Base-by-base conservation (phyloP, 139 green algal genomes). In the Desmodesmus armatus region DNA sequence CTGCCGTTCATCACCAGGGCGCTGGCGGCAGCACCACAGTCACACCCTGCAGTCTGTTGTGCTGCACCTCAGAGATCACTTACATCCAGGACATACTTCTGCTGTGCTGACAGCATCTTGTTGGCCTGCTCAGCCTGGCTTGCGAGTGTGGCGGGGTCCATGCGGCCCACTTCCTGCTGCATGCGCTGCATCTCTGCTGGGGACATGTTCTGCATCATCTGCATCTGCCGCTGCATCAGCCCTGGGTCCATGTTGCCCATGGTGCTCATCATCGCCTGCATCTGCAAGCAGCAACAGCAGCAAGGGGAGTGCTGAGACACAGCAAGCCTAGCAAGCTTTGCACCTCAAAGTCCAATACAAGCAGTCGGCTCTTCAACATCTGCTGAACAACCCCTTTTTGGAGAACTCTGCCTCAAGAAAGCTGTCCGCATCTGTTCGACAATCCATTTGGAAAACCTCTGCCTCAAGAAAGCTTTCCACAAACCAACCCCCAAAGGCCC, bases 51-150 rank as follows among this genome's bases (percentile, higher is more conserved):
- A n/a, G n/a, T n/a, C n/a, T n/a, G n/a, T n/a, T n/a, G n/a, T n/a
- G n/a, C n/a, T n/a, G n/a, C n/a, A n/a, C n/a, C n/a, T n/a, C n/a
- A n/a, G n/a, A n/a, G n/a, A 47, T 37, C 47, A 51, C 87, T 79
- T 21, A 89, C 90, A 33, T 62, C 89, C 3, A 92, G 9, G 3
- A 88, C 60, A 29, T 92, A 94, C 41, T 88, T 43, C 47, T 90
- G 60, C 17, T 86, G 87, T 29, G 84, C 85, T 23, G 82, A 62
- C 43, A 92, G 33, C 29, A 90, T 86, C 19, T 67, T 37, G n/a
- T 85, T 49, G 17, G 87, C 87, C 65, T 75, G 19, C 19, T 83
- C 25, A 23, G 88, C 80, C 39, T 92, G 88, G 17, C 74, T 87
- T 47, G 82, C 67, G 71, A 93, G 39, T 0, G 87, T 39, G 0